These are phyloP conservation scores for Cordyceps javanica DNA, from an alignment of 2,329 filamentous ascomycete genomes.

Conservation along the genomic window DNA sequence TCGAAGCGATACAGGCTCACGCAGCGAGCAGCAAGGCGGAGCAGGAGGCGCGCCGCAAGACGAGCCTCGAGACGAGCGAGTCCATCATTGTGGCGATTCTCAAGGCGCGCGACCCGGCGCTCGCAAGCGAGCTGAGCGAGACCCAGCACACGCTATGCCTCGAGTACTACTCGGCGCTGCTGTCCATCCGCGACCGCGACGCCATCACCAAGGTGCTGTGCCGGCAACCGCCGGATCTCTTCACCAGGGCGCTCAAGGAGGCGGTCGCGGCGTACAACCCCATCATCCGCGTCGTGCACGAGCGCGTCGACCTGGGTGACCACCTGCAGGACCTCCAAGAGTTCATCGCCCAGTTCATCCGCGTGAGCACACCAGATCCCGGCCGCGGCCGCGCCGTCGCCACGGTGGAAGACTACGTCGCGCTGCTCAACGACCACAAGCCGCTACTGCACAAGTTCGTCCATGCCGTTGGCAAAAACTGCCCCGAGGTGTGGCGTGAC, in stretches of 20 bases:
- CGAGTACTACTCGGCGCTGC: slow-evolving; percentile 64
- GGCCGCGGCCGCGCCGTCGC: slow-evolving; percentile 26
- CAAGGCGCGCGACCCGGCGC: slow-evolving; percentile 40
- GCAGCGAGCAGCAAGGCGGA: slow-evolving; percentile 44
- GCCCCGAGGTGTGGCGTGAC: slow-evolving; percentile 56
- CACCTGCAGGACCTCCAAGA: slow-evolving; percentile 60
- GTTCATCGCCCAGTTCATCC: slow-evolving; percentile 68
- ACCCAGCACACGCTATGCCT: slow-evolving; percentile 58
- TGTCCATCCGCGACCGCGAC: slow-evolving; percentile 68
- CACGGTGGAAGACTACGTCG: slow-evolving; percentile 66
- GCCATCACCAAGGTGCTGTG: slow-evolving; percentile 63
- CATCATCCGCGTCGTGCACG: slow-evolving; percentile 65
- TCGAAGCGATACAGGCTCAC: slow-evolving; percentile 55
- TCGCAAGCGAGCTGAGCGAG: slow-evolving; percentile 45
- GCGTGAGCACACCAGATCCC: slow-evolving; percentile 45
- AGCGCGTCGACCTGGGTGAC: slow-evolving; percentile 63
- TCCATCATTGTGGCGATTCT: slow-evolving; percentile 67
- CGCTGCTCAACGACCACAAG: slow-evolving; percentile 58
- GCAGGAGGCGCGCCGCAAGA: slow-evolving; percentile 53
- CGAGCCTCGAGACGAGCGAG: slow-evolving; percentile 42
- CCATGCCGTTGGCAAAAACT: slow-evolving; percentile 62
- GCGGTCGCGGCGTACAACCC: slow-evolving; percentile 64
- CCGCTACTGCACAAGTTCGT: slow-evolving; percentile 62
- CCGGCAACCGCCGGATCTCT: slow-evolving; percentile 60
- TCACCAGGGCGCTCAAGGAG: slow-evolving; percentile 64